Base-by-base conservation (phyloP, 2,329 filamentous ascomycete species). In the Hirsutella rhossiliensis region DNA sequence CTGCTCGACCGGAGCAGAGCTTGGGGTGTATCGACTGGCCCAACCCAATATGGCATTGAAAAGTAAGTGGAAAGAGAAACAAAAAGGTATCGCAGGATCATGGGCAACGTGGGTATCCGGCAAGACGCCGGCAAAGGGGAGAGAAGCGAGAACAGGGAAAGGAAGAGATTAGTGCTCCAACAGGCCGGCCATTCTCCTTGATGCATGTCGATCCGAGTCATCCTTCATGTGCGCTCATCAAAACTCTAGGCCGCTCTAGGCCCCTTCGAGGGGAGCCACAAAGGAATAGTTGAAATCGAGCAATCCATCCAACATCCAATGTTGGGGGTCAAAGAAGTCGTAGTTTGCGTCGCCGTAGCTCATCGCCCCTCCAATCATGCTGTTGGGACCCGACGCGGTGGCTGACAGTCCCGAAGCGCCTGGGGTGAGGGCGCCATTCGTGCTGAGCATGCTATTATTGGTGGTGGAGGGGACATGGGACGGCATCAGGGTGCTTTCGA, bases 261-360 rank as follows among this genome's bases (percentile, higher is more conserved):
- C 64, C 48, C 73, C 69, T 48, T 82, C 76, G 32, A 78, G 60
- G 1, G 72, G 68, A 45, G 66, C 64, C 32, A 73, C 69, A 54
- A 76, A 82, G 11, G 71, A 73, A 57, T 82, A 88, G 50, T 85
- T 86, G 58, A 90, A 84, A 58, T 89, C 84, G 47, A 92, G 71
- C 30, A 90, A 71, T 13, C 86, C 86, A 60, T 96, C 89, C 47
- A 96, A 69, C 71, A 94, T 87, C 89, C 89, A 96, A 61, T 90
- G 87, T 55, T 95, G 73, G 1, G 89, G 87, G 63, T 95, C 88
- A 57, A 94, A 95, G 48, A 94, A 87, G 60, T 94, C 86, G 61
- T 88, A 88, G 54, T 80, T 83, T 11, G 78, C 76, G 44, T 84
- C 75, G 51, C 76, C 73, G 49, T 85, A 82, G 52, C 73, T 71